These are phyloP conservation scores for Penicillium decumbens DNA, from an alignment of 2,329 filamentous ascomycete species.

Conservation along the genomic window DNA sequence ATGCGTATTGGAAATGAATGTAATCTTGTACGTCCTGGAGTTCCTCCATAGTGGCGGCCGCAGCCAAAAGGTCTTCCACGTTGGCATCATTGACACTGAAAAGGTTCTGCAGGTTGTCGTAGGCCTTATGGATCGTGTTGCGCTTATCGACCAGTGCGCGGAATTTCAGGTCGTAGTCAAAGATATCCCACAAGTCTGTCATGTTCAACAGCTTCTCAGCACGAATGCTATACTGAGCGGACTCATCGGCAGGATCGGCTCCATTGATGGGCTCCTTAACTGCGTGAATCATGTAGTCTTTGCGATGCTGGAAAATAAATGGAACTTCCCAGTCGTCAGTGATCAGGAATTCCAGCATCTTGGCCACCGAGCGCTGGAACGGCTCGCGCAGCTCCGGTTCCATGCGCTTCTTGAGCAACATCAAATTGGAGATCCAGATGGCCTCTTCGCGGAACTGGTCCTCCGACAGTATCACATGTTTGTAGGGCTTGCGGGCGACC, in stretches of 20 bases:
- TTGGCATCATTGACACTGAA: constrained; percentile 64
- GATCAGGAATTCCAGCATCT: constrained; percentile 92
- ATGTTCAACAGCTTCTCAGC: constrained; percentile 89
- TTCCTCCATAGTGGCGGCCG: constrained; percentile 84
- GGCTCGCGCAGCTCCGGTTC: constrained; percentile 68
- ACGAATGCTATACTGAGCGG: constrained; percentile 62
- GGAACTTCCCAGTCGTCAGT: constrained; percentile 92
- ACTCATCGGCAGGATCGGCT: constrained; percentile 64
- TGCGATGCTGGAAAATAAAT: constrained; percentile 96
- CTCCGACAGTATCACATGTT: constrained; percentile 70
- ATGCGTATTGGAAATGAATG: constrained; percentile 85
- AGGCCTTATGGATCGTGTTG: constrained; percentile 74
- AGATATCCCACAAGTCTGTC: constrained; percentile 89
- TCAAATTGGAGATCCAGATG: constrained; percentile 81
- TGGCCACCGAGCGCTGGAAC: constrained; percentile 82
- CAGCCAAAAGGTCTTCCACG: constrained; percentile 75
- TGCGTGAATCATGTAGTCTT: constrained; percentile 93
- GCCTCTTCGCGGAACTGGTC: constrained; percentile 89
- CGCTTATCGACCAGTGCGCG: constrained; percentile 88
- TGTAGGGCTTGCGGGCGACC: constrained; percentile 82
- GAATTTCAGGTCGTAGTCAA: constrained; percentile 93
- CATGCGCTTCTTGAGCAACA: constrained; percentile 82
- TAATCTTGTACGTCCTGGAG: constrained; percentile 96
- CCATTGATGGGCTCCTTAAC: constrained; percentile 62
- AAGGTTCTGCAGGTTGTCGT: constrained; percentile 66